Percentiles rank a stretch among this genome's conserved stretches.
Conservation (phyloP, 345 rosid genomes). For the Corymbia maculata region DNA sequence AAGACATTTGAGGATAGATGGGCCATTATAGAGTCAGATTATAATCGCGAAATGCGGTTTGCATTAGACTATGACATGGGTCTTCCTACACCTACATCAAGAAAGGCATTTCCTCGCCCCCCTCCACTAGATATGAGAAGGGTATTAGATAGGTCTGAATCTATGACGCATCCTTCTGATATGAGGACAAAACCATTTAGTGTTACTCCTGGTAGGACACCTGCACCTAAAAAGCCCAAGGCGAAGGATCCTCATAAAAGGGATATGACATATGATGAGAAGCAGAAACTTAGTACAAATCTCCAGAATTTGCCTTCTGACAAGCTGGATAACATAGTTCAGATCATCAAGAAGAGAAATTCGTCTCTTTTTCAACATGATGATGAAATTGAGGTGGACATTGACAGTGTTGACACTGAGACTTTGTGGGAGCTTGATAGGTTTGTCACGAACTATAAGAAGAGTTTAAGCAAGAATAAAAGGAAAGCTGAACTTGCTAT, state of each 20-base stretch:
- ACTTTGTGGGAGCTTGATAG: slow-evolving; percentile 99
- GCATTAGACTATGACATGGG: slow-evolving; percentile 41
- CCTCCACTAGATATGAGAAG: slow-evolving; percentile 75
- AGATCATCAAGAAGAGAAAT: slow-evolving; percentile 89
- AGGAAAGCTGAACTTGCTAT: slow-evolving; percentile 89
- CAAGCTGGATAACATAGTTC: slow-evolving; percentile 89
- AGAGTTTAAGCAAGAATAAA: slow-evolving; percentile 93
- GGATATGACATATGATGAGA: slow-evolving; percentile 97
- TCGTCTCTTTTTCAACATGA: slow-evolving; percentile 69
- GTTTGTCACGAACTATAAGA: slow-evolving; percentile 90
- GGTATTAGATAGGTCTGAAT: slow-evolving; percentile 69
- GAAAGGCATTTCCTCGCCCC: slow-evolving; percentile 50
- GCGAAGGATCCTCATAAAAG: slow-evolving; percentile 93
- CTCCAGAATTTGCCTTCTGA: slow-evolving; percentile 88
- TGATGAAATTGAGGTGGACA: slow-evolving; percentile 96
- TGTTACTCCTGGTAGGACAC: slow-evolving; percentile 74
- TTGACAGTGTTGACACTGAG: slow-evolving; percentile 93
- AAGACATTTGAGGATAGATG: slow-evolving; percentile 84
- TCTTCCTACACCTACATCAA: slow-evolving; percentile 47
- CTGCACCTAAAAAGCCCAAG: slow-evolving; percentile 90
- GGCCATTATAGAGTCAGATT: slow-evolving; percentile 73
- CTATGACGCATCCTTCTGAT: slow-evolving; percentile 43
- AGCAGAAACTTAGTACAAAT: slow-evolving; percentile 88
- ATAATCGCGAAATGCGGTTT: slow-evolving; percentile 58
- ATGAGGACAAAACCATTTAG: slow-evolving; percentile 35